Evolutionary conservation across 805 yeast genomes (phyloP), one percentile per base, ranked within the genome.

Genomic region (Saccharomycopsis sp.): DNA sequence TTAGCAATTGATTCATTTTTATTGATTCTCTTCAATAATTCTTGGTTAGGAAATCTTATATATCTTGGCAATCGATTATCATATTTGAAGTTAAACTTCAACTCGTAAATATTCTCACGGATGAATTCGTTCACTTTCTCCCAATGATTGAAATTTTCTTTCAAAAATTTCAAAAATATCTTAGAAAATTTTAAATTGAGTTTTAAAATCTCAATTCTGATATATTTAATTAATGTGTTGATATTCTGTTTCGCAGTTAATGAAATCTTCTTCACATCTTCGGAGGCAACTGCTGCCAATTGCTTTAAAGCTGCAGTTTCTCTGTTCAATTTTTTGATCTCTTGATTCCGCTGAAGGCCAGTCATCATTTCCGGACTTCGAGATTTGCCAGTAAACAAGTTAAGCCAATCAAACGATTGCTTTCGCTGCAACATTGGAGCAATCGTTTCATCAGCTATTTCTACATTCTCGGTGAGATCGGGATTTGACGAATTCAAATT

Each of bases 271-370:
- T 53, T 49, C 34, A 69, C 55, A 50, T 70, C 74, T 37, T 56
- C 59, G 5, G 59, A 48, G 1, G 65, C 59, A 13, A 69, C 55
- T 19, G 55, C 55, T 26, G 63, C 61, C 46, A 73, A 68, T 29
- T 68, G 71, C 14, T 63, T 60, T 23, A 70, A 48, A 45, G 67
- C 67, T 0, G 49, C 56, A 13, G 68, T 48, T 49, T 70, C 74
- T 32, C 54, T 59, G 28, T 57, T 55, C 3, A 68, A 45, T 40
- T 57, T 61, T 6, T 52, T 57, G 35, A 66, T 59, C 42, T 69
- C 72, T 28, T 54, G 54, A n/a, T 56, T 56, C 27, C 73, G 53
- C 50, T 68, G 70, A 1, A 51, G 40, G 43, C 64, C 64, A 14
- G 66, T 55, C 58, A 60, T 57, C 21, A 47, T 43, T 4, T 50